Percentiles rank a stretch among this genome's conserved stretches.
These are phyloP conservation scores for Thielaviopsis euricoi DNA, from an alignment of 2,329 filamentous ascomycete genomes.

Conservation along the genomic window DNA sequence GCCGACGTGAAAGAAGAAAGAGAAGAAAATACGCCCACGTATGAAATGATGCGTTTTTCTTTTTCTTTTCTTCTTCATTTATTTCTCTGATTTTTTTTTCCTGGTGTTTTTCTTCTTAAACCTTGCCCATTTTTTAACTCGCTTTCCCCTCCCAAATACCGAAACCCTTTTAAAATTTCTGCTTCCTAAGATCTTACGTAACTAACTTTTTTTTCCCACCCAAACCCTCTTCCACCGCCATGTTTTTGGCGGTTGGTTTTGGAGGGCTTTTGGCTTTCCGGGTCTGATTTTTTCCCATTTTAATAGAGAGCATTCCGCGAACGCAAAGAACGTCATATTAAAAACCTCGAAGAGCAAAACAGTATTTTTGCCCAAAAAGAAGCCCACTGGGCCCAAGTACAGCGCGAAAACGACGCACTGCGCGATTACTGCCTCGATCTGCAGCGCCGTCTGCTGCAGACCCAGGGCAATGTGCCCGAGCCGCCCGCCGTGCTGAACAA, in stretches of 20 bases:
- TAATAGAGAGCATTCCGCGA: slow-evolving; percentile 83
- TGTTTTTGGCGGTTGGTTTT: not conserved
- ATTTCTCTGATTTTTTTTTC: not conserved
- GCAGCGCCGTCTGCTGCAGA: slow-evolving; percentile 71
- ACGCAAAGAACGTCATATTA: slow-evolving; percentile 95
- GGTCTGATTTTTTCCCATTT: too few relatives aligned
- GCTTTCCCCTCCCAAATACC: slow-evolving; percentile 13
- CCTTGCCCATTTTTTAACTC: slow-evolving; percentile 11
- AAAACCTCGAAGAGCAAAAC: slow-evolving; percentile 89
- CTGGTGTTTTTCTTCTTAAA: slow-evolving; percentile 19
- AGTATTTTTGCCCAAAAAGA: slow-evolving; percentile 64
- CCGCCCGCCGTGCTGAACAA: slow-evolving; percentile 35
- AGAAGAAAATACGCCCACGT: too few relatives aligned
- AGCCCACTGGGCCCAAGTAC: slow-evolving; percentile 60
- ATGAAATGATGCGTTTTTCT: too few relatives aligned
- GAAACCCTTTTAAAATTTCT: slow-evolving; percentile 1
- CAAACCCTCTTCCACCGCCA: too few relatives aligned
- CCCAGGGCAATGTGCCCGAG: slow-evolving; percentile 67
- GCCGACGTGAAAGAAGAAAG: too few relatives aligned
- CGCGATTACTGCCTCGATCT: slow-evolving; percentile 86
- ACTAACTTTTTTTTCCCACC: slow-evolving; percentile 15
- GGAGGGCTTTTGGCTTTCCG: slow-evolving; percentile 1
- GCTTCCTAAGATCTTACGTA: slow-evolving; percentile 12
- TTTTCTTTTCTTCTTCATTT: too few relatives aligned
- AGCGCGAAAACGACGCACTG: slow-evolving; percentile 77